Conservation (phyloP, 1,284 basidiomycete species). For the Moesziomyces parantarcticus region DNA sequence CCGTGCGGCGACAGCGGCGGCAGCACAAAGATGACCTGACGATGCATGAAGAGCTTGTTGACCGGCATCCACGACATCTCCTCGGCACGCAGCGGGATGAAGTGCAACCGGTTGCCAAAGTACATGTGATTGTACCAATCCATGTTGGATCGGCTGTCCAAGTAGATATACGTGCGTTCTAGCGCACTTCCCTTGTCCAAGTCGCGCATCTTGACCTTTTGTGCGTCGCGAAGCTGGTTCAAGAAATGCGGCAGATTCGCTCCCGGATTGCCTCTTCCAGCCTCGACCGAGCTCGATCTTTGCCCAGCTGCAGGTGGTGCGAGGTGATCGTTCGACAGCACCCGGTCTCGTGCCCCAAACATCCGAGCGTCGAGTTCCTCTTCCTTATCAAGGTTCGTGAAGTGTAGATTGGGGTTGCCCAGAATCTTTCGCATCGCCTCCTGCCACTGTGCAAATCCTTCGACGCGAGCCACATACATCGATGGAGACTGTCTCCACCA, state of each 20-base stretch:
- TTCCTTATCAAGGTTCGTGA: background rate
- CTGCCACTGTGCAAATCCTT: background rate
- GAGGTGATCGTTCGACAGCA: background rate
- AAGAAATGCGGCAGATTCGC: background rate
- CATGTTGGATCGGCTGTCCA: slow-evolving; percentile 4
- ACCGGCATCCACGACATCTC: background rate
- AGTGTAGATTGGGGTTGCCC: background rate
- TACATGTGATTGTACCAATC: slow-evolving; percentile 5
- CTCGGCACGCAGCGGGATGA: slow-evolving; percentile 5
- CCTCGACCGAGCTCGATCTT: background rate
- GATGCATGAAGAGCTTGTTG: background rate
- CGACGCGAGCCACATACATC: too few relatives aligned
- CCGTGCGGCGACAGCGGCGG: slow-evolving; percentile 3
- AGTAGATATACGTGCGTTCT: background rate
- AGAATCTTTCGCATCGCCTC: background rate
- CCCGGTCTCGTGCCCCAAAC: background rate
- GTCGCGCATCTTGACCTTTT: background rate
- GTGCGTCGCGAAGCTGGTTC: background rate
- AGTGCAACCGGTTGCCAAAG: slow-evolving; percentile 1
- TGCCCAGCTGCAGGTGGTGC: background rate
- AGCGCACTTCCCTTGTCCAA: background rate
- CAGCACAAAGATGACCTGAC: background rate
- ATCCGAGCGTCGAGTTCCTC: background rate
- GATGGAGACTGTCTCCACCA: too few relatives aligned
- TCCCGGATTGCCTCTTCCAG: background rate